These are phyloP conservation scores for Pseudocercospora ulei DNA, from an alignment of 2,329 filamentous ascomycete genomes.

Conservation along the genomic window DNA sequence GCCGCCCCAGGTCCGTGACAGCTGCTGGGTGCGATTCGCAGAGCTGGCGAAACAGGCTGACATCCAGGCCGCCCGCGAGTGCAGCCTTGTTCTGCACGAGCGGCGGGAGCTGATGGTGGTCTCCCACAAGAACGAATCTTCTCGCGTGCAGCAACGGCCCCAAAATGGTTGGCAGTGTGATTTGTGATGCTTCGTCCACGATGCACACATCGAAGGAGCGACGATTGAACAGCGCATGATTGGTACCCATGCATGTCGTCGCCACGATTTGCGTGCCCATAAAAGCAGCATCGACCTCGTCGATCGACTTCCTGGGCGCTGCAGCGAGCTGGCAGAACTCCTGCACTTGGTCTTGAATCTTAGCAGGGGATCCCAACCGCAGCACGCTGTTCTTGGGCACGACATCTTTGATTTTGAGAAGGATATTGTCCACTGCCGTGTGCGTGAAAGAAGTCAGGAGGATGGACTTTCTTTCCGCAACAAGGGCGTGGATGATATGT, in stretches of 20 bases:
- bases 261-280: slow-evolving; percentile 81
- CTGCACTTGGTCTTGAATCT: slow-evolving; percentile 79
- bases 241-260: slow-evolving; percentile 87
- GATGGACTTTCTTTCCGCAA: slow-evolving; percentile 83
- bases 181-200: slow-evolving; percentile 94
- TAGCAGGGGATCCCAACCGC: slow-evolving; percentile 73
- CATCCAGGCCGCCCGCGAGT: slow-evolving; percentile 72
- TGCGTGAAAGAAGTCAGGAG: slow-evolving; percentile 93
- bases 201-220: slow-evolving; percentile 96
- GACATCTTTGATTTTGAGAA: slow-evolving; percentile 69
- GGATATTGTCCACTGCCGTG: slow-evolving; percentile 94
- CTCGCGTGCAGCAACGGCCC: slow-evolving; percentile 87
- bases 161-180: slow-evolving; percentile 87
- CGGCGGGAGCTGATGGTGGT: slow-evolving; percentile 91
- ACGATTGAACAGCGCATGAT: slow-evolving; percentile 76
- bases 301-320: slow-evolving; percentile 63
- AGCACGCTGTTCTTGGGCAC: slow-evolving; percentile 55
- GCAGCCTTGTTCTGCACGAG: slow-evolving; percentile 89
- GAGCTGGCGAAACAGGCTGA: slow-evolving; percentile 86
- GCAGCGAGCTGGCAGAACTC: slow-evolving; percentile 73
- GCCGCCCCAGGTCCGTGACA: slow-evolving; percentile 84
- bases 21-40: slow-evolving; percentile 80
- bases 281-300: slow-evolving; percentile 75
- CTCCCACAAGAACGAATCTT: slow-evolving; percentile 89
- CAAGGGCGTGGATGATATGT: slow-evolving; percentile 85